Percentiles rank a stretch among this genome's conserved stretches.
phyloP scores from a whole-genome alignment of 2,329 filamentous ascomycete genomes.

The Hymenoscyphus scutula region DNA sequence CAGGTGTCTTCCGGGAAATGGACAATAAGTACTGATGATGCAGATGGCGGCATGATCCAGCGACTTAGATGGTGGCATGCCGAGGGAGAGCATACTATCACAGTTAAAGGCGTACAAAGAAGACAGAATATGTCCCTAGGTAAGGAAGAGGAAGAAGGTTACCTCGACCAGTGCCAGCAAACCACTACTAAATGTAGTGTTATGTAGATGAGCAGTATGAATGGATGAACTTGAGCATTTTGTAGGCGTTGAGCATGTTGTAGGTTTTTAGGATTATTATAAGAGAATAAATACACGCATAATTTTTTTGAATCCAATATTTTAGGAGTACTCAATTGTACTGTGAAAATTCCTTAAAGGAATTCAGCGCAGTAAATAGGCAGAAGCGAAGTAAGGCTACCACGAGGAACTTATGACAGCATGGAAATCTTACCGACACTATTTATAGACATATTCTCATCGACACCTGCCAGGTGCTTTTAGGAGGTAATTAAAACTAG shows the following conservation, averaged over 20 bases:
- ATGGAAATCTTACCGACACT: background rate
- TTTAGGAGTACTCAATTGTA: background rate
- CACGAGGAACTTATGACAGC: background rate
- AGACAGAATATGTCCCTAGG: slow-evolving; percentile 51
- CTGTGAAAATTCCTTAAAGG: background rate
- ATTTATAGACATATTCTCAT: background rate
- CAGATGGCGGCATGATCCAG: slow-evolving; percentile 68
- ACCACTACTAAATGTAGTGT: slow-evolving; percentile 42
- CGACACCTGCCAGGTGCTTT: background rate
- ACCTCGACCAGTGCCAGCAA: slow-evolving; percentile 66
- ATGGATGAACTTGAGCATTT: slow-evolving; percentile 14
- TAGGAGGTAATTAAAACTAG: background rate
- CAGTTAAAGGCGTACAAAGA: slow-evolving; percentile 70
- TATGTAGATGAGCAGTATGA: slow-evolving; percentile 41
- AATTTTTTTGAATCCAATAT: background rate
- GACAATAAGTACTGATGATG: slow-evolving; percentile 74
- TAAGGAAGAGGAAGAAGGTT: slow-evolving; percentile 67
- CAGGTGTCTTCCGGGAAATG: slow-evolving; percentile 84
- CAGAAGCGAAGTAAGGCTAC: background rate
- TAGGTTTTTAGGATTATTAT: background rate
- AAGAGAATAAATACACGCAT: background rate
- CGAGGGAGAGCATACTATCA: slow-evolving; percentile 77
- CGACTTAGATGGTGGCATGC: slow-evolving; percentile 90
- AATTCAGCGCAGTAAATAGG: background rate
- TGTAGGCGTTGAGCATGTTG: slow-evolving; percentile 8